Evolutionary conservation across 306 rosid genomes (phyloP), one percentile per base, ranked within the genome.

Genomic region (Trichosanthes truncata): DNA sequence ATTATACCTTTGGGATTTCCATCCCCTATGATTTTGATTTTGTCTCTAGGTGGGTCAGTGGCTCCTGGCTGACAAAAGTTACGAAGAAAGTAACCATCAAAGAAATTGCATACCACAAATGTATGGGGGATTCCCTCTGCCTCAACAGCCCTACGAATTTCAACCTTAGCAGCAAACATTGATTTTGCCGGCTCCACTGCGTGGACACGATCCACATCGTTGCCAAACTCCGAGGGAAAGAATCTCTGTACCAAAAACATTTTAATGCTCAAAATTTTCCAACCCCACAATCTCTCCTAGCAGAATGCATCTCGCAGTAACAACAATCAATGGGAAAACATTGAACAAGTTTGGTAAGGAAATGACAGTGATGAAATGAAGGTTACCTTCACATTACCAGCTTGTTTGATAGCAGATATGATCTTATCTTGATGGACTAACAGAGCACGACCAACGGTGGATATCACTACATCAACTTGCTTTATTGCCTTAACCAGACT

Each of bases 181-280:
- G 84, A 23, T 71, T 86, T 86, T 3, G 88, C 88, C 4, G 86
- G 88, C 83, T 83, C 88, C 31, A 86, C 86, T 3, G 86, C 88
- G 21, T 83, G 83, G 4, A 74, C 80, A 3, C 84, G 86, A 78
- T 83, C 88, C 17, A 81, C 88, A 62, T 86, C 88, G 62, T 83
- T 86, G 12, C 88, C 88, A 31, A 83, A 86, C 79, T 86, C 88
- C 0, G 88, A 86, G 5, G 88, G 88, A 51, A 86, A 74, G 57
- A 80, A 86, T 40, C 88, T 86, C 88, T 86, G 78, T 3, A 62
- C 77, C n/a, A 23, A 10, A 43, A 17, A 23, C 1, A 2, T n/a
- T 68, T 68, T n/a, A 41, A 20, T n/a, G 20, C 23, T 73, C n/a
- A 40, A 43, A n/a, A 5, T 13, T 59, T 38, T 6, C 31, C 68